These are phyloP conservation scores for Astathelohania contejeani DNA, from an alignment of 371 early-diverging fungal genomes.

Conservation along the genomic window DNA sequence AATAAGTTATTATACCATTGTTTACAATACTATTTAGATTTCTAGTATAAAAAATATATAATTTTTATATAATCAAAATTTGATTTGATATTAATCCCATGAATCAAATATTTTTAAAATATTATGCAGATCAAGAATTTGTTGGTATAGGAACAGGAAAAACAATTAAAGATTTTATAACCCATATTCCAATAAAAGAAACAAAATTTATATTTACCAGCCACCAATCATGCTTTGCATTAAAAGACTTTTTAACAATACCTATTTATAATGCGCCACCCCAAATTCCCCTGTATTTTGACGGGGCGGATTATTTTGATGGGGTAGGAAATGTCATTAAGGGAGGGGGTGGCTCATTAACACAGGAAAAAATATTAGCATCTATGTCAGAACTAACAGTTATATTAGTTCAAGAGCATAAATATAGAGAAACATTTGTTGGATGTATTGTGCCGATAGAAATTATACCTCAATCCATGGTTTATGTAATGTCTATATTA, in stretches of 20 bases:
- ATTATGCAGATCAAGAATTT: conserved; percentile 2
- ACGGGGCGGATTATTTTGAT: conserved; percentile 47
- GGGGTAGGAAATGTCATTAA: conserved; percentile 36
- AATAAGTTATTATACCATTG: too few species aligned
- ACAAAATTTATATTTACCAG: conserved; percentile 13
- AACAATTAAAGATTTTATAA: conserved; percentile 28
- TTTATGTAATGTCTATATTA: conserved; percentile 9
- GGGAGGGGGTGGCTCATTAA: conserved; percentile 45
- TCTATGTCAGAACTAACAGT: conserved; percentile 20
- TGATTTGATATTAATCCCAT: too few species aligned
- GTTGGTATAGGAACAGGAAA: conserved; percentile 43
- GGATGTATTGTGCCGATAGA: conserved; percentile 42
- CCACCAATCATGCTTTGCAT: conserved; percentile 9
- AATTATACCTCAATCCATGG: conserved; percentile 24
- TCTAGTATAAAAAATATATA: too few species aligned
- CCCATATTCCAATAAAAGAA: neutral
- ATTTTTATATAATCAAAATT: too few species aligned
- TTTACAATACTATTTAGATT: too few species aligned
- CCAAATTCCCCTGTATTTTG: conserved; percentile 41
- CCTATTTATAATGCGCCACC: neutral
- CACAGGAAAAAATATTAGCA: conserved; percentile 39
- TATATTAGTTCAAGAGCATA: conserved; percentile 38
- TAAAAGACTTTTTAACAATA: neutral
- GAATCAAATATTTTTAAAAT: too few species aligned
- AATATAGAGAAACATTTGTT: conserved; percentile 31